Percentiles rank a stretch among this genome's conserved stretches.
These are phyloP conservation scores for Theobroma cacao DNA, from an alignment of 345 rosid genomes.

Conservation along the genomic window DNA sequence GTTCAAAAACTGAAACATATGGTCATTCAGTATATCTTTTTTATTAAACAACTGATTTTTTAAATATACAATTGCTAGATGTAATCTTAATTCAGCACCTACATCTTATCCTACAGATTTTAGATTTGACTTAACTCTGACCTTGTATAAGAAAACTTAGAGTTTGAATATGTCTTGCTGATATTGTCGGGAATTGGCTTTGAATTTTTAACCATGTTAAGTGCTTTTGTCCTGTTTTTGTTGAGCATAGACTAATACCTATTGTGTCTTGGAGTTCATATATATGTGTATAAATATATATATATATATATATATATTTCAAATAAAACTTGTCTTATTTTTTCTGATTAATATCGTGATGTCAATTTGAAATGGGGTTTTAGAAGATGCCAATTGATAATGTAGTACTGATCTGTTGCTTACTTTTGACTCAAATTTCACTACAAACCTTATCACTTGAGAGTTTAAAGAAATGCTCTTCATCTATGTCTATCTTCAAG, in stretches of 20 bases:
- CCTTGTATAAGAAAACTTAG: neutral
- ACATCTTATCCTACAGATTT: neutral
- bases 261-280: neutral
- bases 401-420: neutral
- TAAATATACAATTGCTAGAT: neutral
- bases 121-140: neutral
- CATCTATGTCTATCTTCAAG: slow-evolving; percentile 39
- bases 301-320: neutral
- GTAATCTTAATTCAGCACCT: neutral
- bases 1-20: neutral
- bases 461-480: neutral
- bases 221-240: neutral
- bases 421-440: neutral
- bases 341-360: neutral
- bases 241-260: neutral
- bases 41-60: neutral
- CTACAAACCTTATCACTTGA: neutral
- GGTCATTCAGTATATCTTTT: neutral
- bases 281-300: neutral
- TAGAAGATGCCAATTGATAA: neutral
- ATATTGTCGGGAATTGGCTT: neutral
- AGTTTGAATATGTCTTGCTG: neutral
- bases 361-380: neutral
- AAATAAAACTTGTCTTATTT: neutral
- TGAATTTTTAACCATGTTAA: neutral